Evolutionary conservation across 192 early-diverging fungal genomes (phyloP).

Genomic region (Coemansia sp.): DNA sequence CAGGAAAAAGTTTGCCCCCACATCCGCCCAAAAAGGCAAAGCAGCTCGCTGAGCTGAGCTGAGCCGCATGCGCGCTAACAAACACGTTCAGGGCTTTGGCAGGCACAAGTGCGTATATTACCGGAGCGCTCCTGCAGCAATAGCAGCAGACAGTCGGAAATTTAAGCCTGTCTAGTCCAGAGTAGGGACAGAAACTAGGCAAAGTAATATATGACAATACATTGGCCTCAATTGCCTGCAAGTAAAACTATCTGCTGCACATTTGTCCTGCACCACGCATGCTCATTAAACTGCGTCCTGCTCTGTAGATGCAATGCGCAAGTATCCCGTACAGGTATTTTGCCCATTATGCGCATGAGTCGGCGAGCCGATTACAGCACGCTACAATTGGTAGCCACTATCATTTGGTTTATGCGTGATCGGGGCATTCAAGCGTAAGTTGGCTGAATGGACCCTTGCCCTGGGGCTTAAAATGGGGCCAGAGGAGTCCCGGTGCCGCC

Average conservation of each 20-base stretch:
- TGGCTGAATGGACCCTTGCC: slow-evolving; percentile 1
- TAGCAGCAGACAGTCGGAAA: neutral
- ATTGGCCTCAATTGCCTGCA: too few relatives aligned
- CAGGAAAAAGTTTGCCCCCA: slow-evolving; percentile 7
- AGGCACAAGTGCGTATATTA: neutral
- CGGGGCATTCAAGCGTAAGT: neutral
- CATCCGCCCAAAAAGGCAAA: neutral
- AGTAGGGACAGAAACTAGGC: neutral
- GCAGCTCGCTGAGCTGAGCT: slow-evolving; percentile 11
- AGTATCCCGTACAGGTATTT: neutral
- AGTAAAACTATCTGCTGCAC: neutral
- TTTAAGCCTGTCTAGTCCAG: neutral
- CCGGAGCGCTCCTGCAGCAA: neutral
- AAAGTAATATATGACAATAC: too few relatives aligned
- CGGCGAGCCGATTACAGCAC: neutral
- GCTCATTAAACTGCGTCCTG: neutral
- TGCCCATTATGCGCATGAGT: neutral
- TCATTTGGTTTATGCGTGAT: slow-evolving; percentile 1
- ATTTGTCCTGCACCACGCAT: neutral
- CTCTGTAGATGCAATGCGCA: neutral
- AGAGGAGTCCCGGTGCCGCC: neutral
- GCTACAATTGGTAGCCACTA: neutral
- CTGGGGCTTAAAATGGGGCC: neutral
- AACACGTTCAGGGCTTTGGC: neutral
- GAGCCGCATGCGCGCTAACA: neutral